phyloP scores from a whole-genome alignment of 1,284 basidiomycete species.

The Dichomitus squalens region DNA sequence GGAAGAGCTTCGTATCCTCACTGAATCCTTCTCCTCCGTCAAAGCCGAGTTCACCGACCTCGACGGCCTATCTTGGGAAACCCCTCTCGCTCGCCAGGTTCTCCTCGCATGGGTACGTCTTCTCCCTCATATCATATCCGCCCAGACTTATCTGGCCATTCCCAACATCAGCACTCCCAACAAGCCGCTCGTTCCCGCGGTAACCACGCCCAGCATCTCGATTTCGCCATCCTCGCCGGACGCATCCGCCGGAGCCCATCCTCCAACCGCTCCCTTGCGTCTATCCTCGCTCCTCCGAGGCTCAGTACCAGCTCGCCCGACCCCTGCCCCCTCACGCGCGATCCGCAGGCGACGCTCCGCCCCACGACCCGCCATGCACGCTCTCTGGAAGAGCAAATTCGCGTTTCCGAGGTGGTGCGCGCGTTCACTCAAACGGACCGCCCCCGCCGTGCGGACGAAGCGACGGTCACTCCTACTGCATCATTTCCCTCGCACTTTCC shows the following conservation, averaged over 20 bases:
- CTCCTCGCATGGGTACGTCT: conserved; percentile 19
- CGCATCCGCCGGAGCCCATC: background rate
- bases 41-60: conserved; percentile 22
- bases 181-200: background rate
- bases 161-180: background rate
- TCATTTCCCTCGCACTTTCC: background rate
- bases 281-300: background rate
- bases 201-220: background rate
- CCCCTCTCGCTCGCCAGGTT: conserved; percentile 14
- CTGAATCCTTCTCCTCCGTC: conserved; percentile 12
- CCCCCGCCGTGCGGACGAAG: background rate
- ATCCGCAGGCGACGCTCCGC: no score
- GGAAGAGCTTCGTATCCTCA: conserved; percentile 14
- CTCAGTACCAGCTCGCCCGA: background rate
- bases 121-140: no score
- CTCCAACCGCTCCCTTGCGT: background rate
- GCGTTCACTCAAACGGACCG: background rate
- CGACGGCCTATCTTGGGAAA: conserved; percentile 23
- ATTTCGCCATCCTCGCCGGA: background rate
- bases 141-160: background rate
- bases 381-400: background rate
- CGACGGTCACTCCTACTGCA: background rate
- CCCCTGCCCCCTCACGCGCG: background rate
- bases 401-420: no score
- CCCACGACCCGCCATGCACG: background rate